Conservation (phyloP, 306 rosid genomes). For the Neltuma alba region DNA sequence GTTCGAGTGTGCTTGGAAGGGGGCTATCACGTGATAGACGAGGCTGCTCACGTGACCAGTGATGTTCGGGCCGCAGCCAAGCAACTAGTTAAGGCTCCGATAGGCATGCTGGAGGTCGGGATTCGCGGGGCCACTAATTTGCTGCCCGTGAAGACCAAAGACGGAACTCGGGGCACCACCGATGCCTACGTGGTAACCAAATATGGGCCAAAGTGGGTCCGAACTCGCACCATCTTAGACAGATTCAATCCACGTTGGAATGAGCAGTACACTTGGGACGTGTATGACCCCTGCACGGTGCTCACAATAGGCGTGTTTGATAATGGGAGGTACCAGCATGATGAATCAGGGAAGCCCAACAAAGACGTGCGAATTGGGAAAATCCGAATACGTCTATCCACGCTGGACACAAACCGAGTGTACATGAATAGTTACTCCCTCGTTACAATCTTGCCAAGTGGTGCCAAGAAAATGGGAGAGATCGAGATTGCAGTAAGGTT, state of each 20-base stretch:
- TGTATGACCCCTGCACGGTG: conserved; percentile 80
- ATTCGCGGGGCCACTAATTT: conserved; percentile 78
- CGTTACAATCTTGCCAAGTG: conserved; percentile 65
- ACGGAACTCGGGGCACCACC: conserved; percentile 68
- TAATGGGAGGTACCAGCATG: conserved; percentile 62
- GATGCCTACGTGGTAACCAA: conserved; percentile 86
- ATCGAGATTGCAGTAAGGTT: conserved; percentile 80
- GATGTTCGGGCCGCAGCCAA: conserved; percentile 76
- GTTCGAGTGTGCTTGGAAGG: conserved; percentile 77
- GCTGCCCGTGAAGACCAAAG: conserved; percentile 75
- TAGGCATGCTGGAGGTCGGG: conserved; percentile 83
- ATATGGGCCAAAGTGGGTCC: conserved; percentile 88
- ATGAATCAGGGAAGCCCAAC: conserved; percentile 54
- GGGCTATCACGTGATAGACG: conserved; percentile 91
- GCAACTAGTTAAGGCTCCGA: conserved; percentile 62
- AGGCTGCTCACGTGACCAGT: conserved; percentile 86
- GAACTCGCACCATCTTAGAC: conserved; percentile 76
- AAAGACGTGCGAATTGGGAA: conserved; percentile 72
- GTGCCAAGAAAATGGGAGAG: conserved; percentile 92
- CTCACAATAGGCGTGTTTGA: conserved; percentile 80
- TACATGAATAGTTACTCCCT: conserved; percentile 67
- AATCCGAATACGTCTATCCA: conserved; percentile 71
- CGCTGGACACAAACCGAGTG: conserved; percentile 69
- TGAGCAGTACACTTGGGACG: conserved; percentile 91
- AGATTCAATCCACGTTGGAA: conserved; percentile 90